These are phyloP conservation scores for Penicillium sp. DNA, from an alignment of 2,329 filamentous ascomycete genomes.

Conservation along the genomic window DNA sequence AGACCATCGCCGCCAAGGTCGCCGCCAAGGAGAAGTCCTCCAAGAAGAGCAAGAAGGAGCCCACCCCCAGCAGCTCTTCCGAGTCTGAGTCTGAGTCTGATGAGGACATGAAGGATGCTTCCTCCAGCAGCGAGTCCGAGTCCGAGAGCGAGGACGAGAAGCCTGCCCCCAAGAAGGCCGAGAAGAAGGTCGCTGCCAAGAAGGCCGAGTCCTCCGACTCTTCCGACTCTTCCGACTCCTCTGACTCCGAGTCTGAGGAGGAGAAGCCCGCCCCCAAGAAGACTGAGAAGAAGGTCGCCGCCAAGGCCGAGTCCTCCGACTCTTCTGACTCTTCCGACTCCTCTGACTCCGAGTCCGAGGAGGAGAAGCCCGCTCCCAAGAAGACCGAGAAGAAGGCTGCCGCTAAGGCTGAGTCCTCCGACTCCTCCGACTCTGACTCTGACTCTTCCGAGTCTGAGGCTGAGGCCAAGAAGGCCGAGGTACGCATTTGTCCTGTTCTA, in stretches of 20 bases:
- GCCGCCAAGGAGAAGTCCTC: slow-evolving; percentile 43
- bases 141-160: slow-evolving; percentile 31
- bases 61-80: slow-evolving; percentile 32
- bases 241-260: slow-evolving; percentile 36
- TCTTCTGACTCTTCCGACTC: slow-evolving; percentile 36
- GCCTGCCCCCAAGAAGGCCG: slow-evolving; percentile 26
- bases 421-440: slow-evolving; percentile 39
- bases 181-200: slow-evolving; percentile 31
- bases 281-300: slow-evolving; percentile 27
- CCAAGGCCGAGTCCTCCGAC: slow-evolving; percentile 30
- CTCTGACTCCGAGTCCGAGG: slow-evolving; percentile 36
- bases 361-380: slow-evolving; percentile 38
- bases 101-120: slow-evolving; percentile 38
- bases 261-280: slow-evolving; percentile 32
- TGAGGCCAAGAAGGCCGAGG: slow-evolving; percentile 31
- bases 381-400: slow-evolving; percentile 33
- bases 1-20: slow-evolving; percentile 45
- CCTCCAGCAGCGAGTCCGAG: slow-evolving; percentile 25
- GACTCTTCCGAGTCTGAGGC: slow-evolving; percentile 37
- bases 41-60: slow-evolving; percentile 47
- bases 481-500: slow-evolving; percentile 18
- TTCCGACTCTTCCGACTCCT: slow-evolving; percentile 36
- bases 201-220: slow-evolving; percentile 30
- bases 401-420: slow-evolving; percentile 29
- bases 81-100: slow-evolving; percentile 37